Percentiles rank a stretch among this genome's conserved stretches.
These are phyloP conservation scores for Kuraishia cidri DNA, from an alignment of 805 yeast genomes.

Conservation along the genomic window DNA sequence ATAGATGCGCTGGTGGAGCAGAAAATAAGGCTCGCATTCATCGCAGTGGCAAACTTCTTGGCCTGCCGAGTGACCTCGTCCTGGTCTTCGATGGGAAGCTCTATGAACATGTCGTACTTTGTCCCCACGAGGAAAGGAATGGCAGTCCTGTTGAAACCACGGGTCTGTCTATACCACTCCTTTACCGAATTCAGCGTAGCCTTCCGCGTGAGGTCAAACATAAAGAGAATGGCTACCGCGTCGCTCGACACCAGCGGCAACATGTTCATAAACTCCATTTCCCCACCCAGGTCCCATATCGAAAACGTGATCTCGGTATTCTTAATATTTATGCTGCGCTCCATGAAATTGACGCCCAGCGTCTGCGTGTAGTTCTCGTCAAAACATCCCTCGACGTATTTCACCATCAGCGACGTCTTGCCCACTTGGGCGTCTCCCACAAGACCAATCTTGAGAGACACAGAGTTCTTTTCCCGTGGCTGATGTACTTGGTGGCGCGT, in stretches of 20 bases:
- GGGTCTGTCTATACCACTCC: constrained; percentile 91
- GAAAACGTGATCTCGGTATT: constrained; percentile 85
- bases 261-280: constrained; percentile 92
- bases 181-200: constrained; percentile 80
- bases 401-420: constrained; percentile 92
- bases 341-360: constrained; percentile 92
- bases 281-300: constrained; percentile 96
- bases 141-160: constrained; percentile 85
- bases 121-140: constrained; percentile 91
- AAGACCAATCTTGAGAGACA: constrained; percentile 79
- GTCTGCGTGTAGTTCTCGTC: constrained; percentile 92
- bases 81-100: constrained; percentile 72
- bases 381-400: constrained; percentile 91
- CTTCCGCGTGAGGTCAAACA: constrained; percentile 84
- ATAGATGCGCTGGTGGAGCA: constrained; percentile 90
- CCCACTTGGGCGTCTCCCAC: constrained; percentile 97
- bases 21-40: constrained; percentile 79
- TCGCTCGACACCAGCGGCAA: constrained; percentile 86
- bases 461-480: constrained; percentile 23
- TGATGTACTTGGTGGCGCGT: constrained; percentile 1
- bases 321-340: constrained; percentile 74
- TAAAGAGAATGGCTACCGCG: constrained; percentile 83
- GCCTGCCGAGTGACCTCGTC: constrained; percentile 77
- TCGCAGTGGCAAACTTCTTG: constrained; percentile 76
- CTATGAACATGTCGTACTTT: constrained; percentile 81